Base-by-base conservation (phyloP, 305 asterid species). In the Coffea humblotiana region DNA sequence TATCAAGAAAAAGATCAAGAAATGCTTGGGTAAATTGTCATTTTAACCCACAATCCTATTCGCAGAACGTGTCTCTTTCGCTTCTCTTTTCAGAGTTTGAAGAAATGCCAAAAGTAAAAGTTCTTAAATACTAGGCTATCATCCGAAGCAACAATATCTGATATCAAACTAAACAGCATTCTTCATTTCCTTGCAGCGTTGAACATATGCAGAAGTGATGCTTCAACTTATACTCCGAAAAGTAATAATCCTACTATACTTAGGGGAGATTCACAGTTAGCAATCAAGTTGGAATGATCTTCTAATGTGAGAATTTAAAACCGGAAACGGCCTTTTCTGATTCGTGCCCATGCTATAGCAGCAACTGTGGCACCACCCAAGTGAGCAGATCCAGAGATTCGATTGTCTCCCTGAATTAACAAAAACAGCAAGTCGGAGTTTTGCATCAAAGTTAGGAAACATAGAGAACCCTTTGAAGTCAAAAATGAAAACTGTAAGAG, bases 281-380 rank as follows among this genome's bases (percentile, higher is more conserved):
- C 49, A 0, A 47, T 1, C 14, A 29, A 65, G 25, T 69, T 19
- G 32, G 68, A 80, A 80, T 13, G 25, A 76, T 23, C 10, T 13
- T 47, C 25, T 43, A n/a, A 23, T 0, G 71, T 40, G 63, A 32
- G 71, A 49, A 27, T 58, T 65, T 80, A 79, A 71, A 77, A 48
- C 58, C 93, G 79, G 74, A 91, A 90, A 43, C 87, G 90, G 56
- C 98, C 94, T 83, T 84, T 91, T 83, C 89, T 87, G 15, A 73
- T 73, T 25, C 77, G 88, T 27, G 90, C 84, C 98, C 97, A 94
- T 52, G 97, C 92, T 35, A 92, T 64, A 67, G 95, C 93, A 63
- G 95, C 98, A 19, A 88, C 93, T 0, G 90, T 81, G 23, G 93
- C 96, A 43, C 99, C 99, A 60, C 99, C 99, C 84, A 95, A 79